These are phyloP conservation scores for Gymnopilus dilepis DNA, from an alignment of 768 basidiomycete species.

Conservation along the genomic window DNA sequence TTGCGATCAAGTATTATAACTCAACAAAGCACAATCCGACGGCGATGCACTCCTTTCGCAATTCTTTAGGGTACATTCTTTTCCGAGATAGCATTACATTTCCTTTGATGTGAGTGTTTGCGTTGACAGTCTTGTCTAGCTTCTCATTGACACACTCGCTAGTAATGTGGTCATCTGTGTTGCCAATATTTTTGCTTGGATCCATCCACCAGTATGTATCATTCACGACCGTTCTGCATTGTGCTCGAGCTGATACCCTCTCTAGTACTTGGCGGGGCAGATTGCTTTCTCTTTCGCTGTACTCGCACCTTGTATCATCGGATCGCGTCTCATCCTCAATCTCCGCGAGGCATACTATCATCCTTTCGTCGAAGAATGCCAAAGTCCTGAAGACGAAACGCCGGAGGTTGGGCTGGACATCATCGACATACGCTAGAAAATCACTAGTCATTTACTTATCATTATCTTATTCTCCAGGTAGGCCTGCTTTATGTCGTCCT, in stretches of 20 bases:
- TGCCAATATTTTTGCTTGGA: conserved; percentile 1
- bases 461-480: not conserved
- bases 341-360: conserved; percentile 14
- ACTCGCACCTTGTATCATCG: conserved; percentile 10
- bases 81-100: conserved; percentile 17
- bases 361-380: conserved; percentile 12
- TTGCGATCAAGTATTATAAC: conserved; percentile 8
- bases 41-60: not conserved
- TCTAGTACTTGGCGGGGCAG: conserved; percentile 3
- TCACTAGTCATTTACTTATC: not conserved
- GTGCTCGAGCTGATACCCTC: not conserved
- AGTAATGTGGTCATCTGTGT: conserved; percentile 4
- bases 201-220: conserved; percentile 1
- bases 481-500: not conserved
- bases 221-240: not conserved
- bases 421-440: not conserved
- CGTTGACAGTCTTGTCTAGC: no score
- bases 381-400: not conserved
- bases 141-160: no score
- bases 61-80: conserved; percentile 15
- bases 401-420: not conserved
- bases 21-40: not conserved
- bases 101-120: conserved; percentile 14
- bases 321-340: conserved; percentile 13
- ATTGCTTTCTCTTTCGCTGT: conserved; percentile 4